Evolutionary conservation across 768 basidiomycete genomes (phyloP).

Genomic region (Nidularia pulvinata): DNA sequence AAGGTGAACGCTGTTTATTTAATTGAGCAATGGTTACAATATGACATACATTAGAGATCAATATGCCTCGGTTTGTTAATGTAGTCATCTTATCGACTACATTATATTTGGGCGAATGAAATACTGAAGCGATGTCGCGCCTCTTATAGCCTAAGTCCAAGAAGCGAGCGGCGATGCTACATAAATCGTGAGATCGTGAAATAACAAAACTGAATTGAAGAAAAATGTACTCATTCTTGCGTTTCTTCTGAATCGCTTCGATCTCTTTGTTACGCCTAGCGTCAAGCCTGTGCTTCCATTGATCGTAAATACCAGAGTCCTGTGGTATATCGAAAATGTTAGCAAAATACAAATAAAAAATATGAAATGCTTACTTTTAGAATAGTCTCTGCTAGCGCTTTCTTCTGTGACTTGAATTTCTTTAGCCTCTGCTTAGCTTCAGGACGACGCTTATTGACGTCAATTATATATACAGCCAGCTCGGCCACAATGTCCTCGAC

Average conservation of each 20-base stretch:
- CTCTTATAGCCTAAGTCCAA: too few species aligned
- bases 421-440: conserved; percentile 20
- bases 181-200: too few species aligned
- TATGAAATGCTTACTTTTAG: conserved; percentile 3
- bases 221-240: background rate
- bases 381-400: conserved; percentile 9
- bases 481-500: conserved; percentile 15
- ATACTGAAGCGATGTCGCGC: too few species aligned
- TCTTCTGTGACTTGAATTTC: conserved; percentile 15
- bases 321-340: background rate
- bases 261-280: background rate
- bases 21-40: too few species aligned
- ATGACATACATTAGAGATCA: too few species aligned
- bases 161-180: too few species aligned
- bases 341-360: background rate
- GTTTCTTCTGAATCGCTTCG: background rate
- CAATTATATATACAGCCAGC: conserved; percentile 11
- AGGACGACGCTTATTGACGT: conserved; percentile 11
- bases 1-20: too few species aligned
- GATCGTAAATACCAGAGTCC: background rate
- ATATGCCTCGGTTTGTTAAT: too few species aligned
- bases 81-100: too few species aligned
- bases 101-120: too few species aligned
- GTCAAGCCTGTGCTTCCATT: background rate
- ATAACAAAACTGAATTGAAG: background rate